Conservation (phyloP, 1,284 basidiomycete genomes). For the Microbotryum intermedium region DNA sequence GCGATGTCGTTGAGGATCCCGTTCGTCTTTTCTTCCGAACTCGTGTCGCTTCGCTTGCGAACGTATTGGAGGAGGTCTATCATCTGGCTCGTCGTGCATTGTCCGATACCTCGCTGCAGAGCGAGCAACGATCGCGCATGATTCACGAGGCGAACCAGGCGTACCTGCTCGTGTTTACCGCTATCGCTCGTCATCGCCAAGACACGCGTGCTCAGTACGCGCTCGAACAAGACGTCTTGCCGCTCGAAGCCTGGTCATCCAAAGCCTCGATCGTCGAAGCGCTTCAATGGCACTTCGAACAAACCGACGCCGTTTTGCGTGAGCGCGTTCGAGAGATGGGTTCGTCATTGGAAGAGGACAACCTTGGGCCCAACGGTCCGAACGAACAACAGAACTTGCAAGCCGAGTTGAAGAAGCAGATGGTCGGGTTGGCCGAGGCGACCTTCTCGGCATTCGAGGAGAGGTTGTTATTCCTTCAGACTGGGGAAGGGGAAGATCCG, state of each 20-base stretch:
- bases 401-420: conserved; percentile 39
- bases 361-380: conserved; percentile 18
- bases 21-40: conserved; percentile 77
- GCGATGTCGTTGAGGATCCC: conserved; percentile 57
- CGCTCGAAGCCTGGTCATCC: conserved; percentile 71
- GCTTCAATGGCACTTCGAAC: conserved; percentile 61
- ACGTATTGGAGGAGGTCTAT: conserved; percentile 38
- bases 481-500: conserved; percentile 25
- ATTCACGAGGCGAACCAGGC: conserved; percentile 66
- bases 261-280: conserved; percentile 57
- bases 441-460: conserved; percentile 40
- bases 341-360: conserved; percentile 41
- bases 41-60: conserved; percentile 34
- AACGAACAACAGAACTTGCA: conserved; percentile 33
- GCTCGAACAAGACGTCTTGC: conserved; percentile 50
- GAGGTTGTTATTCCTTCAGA: conserved; percentile 37
- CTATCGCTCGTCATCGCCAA: conserved; percentile 63
- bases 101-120: conserved; percentile 34
- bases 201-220: conserved; percentile 67
- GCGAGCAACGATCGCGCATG: conserved; percentile 40
- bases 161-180: conserved; percentile 60
- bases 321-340: conserved; percentile 46
- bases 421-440: conserved; percentile 41
- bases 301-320: conserved; percentile 49
- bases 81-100: conserved; percentile 31